Percentiles rank a stretch among this genome's conserved stretches.
phyloP scores from a whole-genome alignment of 1,139 yeast species.

The Tardiomyces blankii region DNA sequence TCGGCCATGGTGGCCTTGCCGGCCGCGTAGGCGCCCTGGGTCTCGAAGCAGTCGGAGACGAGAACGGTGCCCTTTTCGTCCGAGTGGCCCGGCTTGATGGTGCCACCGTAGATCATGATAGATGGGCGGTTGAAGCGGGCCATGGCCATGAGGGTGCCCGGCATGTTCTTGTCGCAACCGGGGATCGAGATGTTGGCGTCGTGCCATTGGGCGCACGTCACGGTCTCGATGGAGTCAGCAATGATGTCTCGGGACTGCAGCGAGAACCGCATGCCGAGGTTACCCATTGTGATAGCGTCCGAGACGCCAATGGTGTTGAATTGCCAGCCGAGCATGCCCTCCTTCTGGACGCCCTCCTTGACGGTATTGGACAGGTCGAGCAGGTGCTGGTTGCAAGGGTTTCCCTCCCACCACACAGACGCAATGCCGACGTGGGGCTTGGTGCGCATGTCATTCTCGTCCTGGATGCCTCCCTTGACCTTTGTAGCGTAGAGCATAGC shows the following conservation, averaged over 20 bases:
- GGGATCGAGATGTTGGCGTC: slow-evolving; percentile 53
- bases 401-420: slow-evolving; percentile 96
- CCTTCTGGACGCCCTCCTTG: slow-evolving; percentile 64
- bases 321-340: slow-evolving; percentile 88
- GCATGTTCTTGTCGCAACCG: slow-evolving; percentile 28
- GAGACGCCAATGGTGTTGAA: slow-evolving; percentile 91
- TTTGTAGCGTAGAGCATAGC: slow-evolving; percentile 93
- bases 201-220: slow-evolving; percentile 88
- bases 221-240: slow-evolving; percentile 91
- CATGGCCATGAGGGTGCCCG: slow-evolving; percentile 27
- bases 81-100: slow-evolving; percentile 24
- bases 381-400: slow-evolving; percentile 92
- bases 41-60: slow-evolving; percentile 18
- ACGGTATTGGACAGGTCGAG: slow-evolving; percentile 71
- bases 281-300: slow-evolving; percentile 95
- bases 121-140: slow-evolving; percentile 26
- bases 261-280: slow-evolving; percentile 89
- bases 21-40: slow-evolving; percentile 11
- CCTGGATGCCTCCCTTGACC: slow-evolving; percentile 32
- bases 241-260: slow-evolving; percentile 87
- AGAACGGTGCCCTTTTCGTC: slow-evolving; percentile 16
- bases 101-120: slow-evolving; percentile 27
- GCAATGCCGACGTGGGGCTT: slow-evolving; percentile 93
- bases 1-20: slow-evolving; percentile 12
- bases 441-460: slow-evolving; percentile 44